A percentile compares a stretch with the other conserved stretches of the same genome.
Conservation (phyloP, 371 early-diverging fungal genomes). For the Actinomucor elegans region DNA sequence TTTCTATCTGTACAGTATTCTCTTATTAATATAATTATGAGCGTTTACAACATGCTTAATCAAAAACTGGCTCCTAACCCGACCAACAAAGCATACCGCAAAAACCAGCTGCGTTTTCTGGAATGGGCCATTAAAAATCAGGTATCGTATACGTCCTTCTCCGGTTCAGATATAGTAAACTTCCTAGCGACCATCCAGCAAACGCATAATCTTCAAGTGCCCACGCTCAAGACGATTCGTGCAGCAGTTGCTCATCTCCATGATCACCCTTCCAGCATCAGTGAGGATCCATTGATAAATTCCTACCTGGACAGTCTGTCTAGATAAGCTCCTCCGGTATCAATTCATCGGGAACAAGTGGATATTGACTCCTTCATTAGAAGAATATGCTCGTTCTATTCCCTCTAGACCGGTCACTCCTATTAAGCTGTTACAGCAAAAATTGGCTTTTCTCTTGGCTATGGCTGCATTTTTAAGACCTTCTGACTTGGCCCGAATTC, state of each 20-base stretch:
- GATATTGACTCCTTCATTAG: neutral
- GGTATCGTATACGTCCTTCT: neutral
- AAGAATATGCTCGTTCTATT: neutral
- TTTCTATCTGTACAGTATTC: no score
- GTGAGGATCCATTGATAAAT: neutral
- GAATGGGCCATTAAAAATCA: neutral
- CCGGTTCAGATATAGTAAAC: conserved; percentile 1
- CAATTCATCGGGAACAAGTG: neutral
- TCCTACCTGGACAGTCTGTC: neutral
- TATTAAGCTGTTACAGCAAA: neutral
- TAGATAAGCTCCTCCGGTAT: neutral
- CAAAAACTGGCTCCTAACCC: neutral
- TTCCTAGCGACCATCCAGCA: conserved; percentile 1
- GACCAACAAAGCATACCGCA: neutral
- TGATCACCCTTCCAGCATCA: neutral
- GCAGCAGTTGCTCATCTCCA: conserved; percentile 12
- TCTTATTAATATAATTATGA: no score
- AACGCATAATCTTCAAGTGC: neutral
- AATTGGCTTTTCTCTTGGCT: conserved; percentile 5
- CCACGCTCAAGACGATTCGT: conserved; percentile 7
- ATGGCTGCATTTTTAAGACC: conserved; percentile 13
- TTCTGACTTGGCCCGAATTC: conserved; percentile 4
- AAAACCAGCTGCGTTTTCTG: conserved; percentile 3
- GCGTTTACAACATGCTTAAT: no score
- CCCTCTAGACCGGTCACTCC: neutral